Evolutionary conservation across 2,329 filamentous ascomycete genomes (phyloP), one percentile per base, ranked within the genome.

Genomic region (Fusarium sp.): DNA sequence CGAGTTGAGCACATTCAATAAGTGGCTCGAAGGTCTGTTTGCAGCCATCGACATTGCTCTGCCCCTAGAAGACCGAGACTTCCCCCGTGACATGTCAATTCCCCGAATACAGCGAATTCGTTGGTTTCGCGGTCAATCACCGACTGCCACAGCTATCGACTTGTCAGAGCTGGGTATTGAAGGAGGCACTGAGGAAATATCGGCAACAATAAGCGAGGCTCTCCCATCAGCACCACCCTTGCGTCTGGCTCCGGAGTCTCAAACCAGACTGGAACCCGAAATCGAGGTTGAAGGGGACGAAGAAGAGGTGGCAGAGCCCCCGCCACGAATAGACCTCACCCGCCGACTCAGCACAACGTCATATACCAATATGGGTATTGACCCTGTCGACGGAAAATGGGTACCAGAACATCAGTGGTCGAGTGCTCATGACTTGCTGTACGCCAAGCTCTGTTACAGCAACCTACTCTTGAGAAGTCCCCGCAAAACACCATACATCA

Each of bases 31-130:
- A 72, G 82, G 83, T 4, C 80, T 92, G 11, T 91, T 90, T 72
- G 89, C 90, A n/a, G 90, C 89, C 45, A 91, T 94, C 61, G 89
- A 92, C 72, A 86, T 94, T 20, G 87, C 90, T 14, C 82, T 86
- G 1, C 87, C 90, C 2, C 84, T 93, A 37, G 91, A 94, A 69
- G 91, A 93, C 67, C 87, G 91, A 45, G 84, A 87, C 41, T 85
- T 89, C 51, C 87, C 88, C 4, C 80, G 84, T 40, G 88, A 90
- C 70, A 86, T 88, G 76, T 88, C 86, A 35, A 84, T 89, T 49
- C 87, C 88, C 11, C 81, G 85, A n/a, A 79, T 85, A 40, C 84
- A 86, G 68, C 79, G 84, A 31, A 80, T 85, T 63, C 82, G 83
- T 42, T 86, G 83, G 82, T 80, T 82, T 56, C 81, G 80, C 10